Conservation (phyloP, 441 rosid species). For the Theobroma grandiflorum region DNA sequence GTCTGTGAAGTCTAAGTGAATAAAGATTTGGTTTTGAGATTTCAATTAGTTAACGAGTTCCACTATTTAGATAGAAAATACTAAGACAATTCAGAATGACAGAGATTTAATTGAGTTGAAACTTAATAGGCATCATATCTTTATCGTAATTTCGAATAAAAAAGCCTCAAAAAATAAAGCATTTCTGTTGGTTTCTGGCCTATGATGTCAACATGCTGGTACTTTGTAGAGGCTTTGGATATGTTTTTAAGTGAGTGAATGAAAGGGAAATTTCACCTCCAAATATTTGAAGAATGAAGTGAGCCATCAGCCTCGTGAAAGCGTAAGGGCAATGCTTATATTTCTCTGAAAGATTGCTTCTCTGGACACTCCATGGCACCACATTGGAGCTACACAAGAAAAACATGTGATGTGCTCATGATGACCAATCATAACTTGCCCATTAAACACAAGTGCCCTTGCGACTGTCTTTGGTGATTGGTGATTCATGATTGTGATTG, state of each 20-base stretch:
- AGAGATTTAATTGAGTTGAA: too few species aligned
- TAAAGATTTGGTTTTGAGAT: too few species aligned
- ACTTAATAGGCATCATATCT: too few species aligned
- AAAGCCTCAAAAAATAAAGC: too few species aligned
- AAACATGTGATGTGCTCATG: not conserved
- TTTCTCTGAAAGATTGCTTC: not conserved
- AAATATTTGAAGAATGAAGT: not conserved
- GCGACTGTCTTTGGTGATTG: not conserved
- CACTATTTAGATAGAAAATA: too few species aligned
- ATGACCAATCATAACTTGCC: not conserved
- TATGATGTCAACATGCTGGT: too few species aligned
- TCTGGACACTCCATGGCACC: not conserved
- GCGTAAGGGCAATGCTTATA: not conserved
- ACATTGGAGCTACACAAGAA: not conserved
- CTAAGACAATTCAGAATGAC: too few species aligned
- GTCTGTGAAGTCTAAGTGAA: too few species aligned
- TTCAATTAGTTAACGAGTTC: too few species aligned
- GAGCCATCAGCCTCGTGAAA: not conserved
- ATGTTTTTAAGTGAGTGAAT: not conserved
- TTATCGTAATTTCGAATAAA: too few species aligned
- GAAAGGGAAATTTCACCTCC: not conserved
- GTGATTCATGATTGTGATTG: not conserved
- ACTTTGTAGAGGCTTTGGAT: not conserved
- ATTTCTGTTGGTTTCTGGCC: too few species aligned
- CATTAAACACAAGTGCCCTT: not conserved